These are phyloP conservation scores for Boletus rex-veris DNA, from an alignment of 768 basidiomycete genomes.

Conservation along the genomic window DNA sequence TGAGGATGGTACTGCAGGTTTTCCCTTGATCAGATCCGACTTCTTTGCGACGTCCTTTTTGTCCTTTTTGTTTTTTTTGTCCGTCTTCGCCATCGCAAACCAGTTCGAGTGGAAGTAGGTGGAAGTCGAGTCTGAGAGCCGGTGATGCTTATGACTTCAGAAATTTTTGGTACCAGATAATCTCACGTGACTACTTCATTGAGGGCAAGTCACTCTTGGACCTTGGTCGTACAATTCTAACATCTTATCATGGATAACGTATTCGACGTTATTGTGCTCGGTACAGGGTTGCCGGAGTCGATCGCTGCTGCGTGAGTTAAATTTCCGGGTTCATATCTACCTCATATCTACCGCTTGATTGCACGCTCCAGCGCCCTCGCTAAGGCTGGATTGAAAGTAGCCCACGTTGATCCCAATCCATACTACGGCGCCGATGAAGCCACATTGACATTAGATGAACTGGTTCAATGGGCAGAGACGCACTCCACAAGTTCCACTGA, in stretches of 20 bases:
- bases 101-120: background rate
- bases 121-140: background rate
- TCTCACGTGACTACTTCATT: conserved; percentile 23
- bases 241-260: conserved; percentile 33
- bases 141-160: background rate
- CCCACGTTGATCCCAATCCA: conserved; percentile 79
- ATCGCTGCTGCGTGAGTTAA: conserved; percentile 81
- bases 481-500: conserved; percentile 22
- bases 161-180: conserved; percentile 19
- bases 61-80: conserved; percentile 32
- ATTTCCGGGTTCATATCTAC: background rate
- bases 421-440: conserved; percentile 88
- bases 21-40: conserved; percentile 21
- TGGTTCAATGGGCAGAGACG: conserved; percentile 62
- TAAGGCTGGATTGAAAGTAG: conserved; percentile 83
- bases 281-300: conserved; percentile 82
- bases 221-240: too few species aligned
- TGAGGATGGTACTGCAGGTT: conserved; percentile 25
- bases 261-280: conserved; percentile 68
- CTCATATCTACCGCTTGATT: conserved; percentile 2
- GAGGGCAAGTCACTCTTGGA: conserved; percentile 21
- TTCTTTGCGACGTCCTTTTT: conserved; percentile 33
- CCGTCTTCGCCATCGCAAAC: conserved; percentile 38
- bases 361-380: conserved; percentile 66
- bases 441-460: conserved; percentile 76